Base-by-base conservation (phyloP, 768 basidiomycete species). In the Naematelia aurantialba region DNA sequence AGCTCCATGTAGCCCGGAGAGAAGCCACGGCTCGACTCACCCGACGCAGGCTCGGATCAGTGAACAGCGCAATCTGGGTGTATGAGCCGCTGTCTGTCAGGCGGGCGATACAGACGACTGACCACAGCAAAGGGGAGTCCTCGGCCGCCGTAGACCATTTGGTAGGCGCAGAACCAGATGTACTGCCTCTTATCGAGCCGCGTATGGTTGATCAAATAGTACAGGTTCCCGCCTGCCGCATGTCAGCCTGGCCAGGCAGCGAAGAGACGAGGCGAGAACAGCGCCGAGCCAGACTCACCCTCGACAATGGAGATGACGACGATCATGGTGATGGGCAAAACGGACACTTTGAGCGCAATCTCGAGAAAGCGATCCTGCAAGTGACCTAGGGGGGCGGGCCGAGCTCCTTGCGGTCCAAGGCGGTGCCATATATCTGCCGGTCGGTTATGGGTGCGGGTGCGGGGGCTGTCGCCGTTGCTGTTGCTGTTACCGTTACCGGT, bases 121-220 rank as follows among this genome's bases (percentile, higher is more conserved):
- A 39, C 52, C 52, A 39, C 30, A 31, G 52, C 52, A 14, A 53
- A 53, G 12, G 30, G 34, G 5, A 53, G 25, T 30, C 52, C 52
- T 53, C 52, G 27, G 14, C 52, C 52, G 17, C 52, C 52, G 34
- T 53, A 53, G 17, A 53, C 21, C 2, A 53, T n/a, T 19, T 53
- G 29, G 34, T 53, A 53, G 19, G 30, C 5, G 4, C 25, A 24
- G 14, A 53, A 27, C 12, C 26, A 24, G n/a, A 24, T 10, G 34
- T 31, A 53, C n/a, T 53, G 5, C 4, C 52, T 30, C n/a, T 24
- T 12, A 17, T 17, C 21, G 4, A 21, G 5, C 19, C 17, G 22
- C 21, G 26, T 30, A 30, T 29, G 11, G 5, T 25, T n/a, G 34
- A 53, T 27, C 25, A 53, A 31, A 30, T 27, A 29, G 34, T 30